Evolutionary conservation across 2,329 filamentous ascomycete genomes (phyloP), one percentile per base, ranked within the genome.

Genomic region (Coniochaeta sp.): DNA sequence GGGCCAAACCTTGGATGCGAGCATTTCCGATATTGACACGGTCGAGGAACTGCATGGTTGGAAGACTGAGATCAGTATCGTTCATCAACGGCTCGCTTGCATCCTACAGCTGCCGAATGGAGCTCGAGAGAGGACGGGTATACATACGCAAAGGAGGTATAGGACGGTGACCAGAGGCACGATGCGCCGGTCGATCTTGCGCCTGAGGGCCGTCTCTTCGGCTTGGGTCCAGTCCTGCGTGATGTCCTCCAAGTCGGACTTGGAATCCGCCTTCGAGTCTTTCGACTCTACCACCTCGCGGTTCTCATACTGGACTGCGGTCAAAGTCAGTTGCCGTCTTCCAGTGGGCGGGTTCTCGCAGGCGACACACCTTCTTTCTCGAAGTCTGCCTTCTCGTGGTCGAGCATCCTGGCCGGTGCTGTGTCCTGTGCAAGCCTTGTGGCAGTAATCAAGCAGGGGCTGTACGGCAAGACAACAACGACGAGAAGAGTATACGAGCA

Each of bases 111-210:
- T 55, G 34, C 34, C 34, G 34, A 38, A 38, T n/a, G 34, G 8
- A 65, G 8, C 67, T 71, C 69, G 69, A 64, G 57, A 3, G 40
- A 43, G 40, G n/a, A 2, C n/a, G 26, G 52, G 14, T 34, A 78
- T 74, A 61, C 80, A 71, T 65, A 82, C 81, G 67, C 79, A 82
- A 16, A 83, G 69, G 63, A 84, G 71, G 65, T 84, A 84, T 14
- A 84, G 68, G 8, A 81, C 65, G 1, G 81, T 83, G 12, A 82
- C 78, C 26, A 80, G 68, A 0, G 81, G 81, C 19, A 84, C 76
- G 28, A 80, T 74, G 62, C 79, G 77, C 70, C 73, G 76, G 68
- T 84, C 81, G 47, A 84, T 71, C 70, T 81, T 82, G 63, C 75
- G 77, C 61, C 80, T 75, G 19, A 84, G 71, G 0, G 66, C 69